Percentiles rank a stretch among this genome's conserved stretches.
These are phyloP conservation scores for Nakazawaea holstii DNA, from an alignment of 805 yeast species.

Conservation along the genomic window DNA sequence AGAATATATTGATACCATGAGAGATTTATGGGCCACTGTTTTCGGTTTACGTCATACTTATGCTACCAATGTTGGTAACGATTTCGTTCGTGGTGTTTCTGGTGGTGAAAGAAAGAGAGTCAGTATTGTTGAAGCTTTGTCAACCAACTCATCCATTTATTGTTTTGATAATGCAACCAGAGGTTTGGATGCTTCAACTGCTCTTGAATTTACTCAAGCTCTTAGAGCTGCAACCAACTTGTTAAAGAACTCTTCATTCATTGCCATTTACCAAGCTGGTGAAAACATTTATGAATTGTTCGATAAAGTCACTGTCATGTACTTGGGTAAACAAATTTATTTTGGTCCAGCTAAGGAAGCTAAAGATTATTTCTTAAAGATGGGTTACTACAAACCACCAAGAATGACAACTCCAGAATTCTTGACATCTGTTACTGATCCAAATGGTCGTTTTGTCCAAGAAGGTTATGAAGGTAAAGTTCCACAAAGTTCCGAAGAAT, in stretches of 20 bases:
- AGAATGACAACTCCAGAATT: slow-evolving; percentile 68
- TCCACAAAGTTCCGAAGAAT: slow-evolving; percentile 52
- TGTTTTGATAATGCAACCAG: slow-evolving; percentile 71
- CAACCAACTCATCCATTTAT: slow-evolving; percentile 45
- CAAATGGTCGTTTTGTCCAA: slow-evolving; percentile 48
- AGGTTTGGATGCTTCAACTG: slow-evolving; percentile 68
- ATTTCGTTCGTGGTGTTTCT: slow-evolving; percentile 57
- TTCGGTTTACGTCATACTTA: slow-evolving; percentile 3
- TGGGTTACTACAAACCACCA: slow-evolving; percentile 59
- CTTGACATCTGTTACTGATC: slow-evolving; percentile 59
- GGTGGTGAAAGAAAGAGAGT: slow-evolving; percentile 75
- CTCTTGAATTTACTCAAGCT: slow-evolving; percentile 58
- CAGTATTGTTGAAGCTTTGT: slow-evolving; percentile 60
- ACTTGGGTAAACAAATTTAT: slow-evolving; percentile 56
- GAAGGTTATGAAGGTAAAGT: slow-evolving; percentile 46
- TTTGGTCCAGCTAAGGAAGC: slow-evolving; percentile 53
- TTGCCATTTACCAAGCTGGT: slow-evolving; percentile 66
- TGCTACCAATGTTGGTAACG: slow-evolving; percentile 37
- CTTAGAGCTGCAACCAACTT: slow-evolving; percentile 55
- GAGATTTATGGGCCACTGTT: slow-evolving; percentile 36
- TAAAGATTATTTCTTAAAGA: slow-evolving; percentile 44
- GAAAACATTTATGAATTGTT: slow-evolving; percentile 57
- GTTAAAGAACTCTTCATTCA: slow-evolving; percentile 51
- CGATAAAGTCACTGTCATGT: slow-evolving; percentile 55
- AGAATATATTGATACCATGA: slow-evolving; percentile 40